Evolutionary conservation across 2,329 filamentous ascomycete genomes (phyloP).

Genomic region (Fusarium nisikadoi): DNA sequence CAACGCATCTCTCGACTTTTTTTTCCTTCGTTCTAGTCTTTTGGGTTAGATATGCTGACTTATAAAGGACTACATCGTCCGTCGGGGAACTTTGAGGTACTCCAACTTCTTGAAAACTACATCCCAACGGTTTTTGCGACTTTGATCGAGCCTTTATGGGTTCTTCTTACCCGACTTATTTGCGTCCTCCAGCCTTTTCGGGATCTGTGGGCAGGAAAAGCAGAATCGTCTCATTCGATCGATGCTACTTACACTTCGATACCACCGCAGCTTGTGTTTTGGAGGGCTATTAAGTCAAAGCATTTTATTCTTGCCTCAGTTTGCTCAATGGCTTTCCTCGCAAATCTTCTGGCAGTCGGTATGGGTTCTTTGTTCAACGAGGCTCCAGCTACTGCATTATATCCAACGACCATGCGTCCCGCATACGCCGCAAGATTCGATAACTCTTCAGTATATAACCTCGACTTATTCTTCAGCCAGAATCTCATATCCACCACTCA

Average conservation of each 20-base stretch:
- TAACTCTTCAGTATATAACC: no score
- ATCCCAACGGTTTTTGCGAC: conserved; percentile 66
- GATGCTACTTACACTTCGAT: conserved; percentile 62
- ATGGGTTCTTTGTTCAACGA: conserved; percentile 51
- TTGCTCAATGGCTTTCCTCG: conserved; percentile 59
- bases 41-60: neutral
- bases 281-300: conserved; percentile 54
- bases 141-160: conserved; percentile 66
- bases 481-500: no score
- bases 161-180: conserved; percentile 62
- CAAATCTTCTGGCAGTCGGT: conserved; percentile 64
- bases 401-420: no score
- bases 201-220: conserved; percentile 55
- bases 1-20: no score
- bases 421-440: no score
- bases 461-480: no score
- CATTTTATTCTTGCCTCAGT: conserved; percentile 61
- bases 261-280: conserved; percentile 63
- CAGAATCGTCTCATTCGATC: conserved; percentile 51
- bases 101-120: conserved; percentile 58
- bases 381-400: no score
- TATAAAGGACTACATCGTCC: conserved; percentile 48
- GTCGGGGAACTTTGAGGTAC: conserved; percentile 47
- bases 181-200: conserved; percentile 66
- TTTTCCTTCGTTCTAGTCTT: no score